Base-by-base conservation (phyloP, 176 grass and related monocot genomes). In the Microstegium vimineum region DNA sequence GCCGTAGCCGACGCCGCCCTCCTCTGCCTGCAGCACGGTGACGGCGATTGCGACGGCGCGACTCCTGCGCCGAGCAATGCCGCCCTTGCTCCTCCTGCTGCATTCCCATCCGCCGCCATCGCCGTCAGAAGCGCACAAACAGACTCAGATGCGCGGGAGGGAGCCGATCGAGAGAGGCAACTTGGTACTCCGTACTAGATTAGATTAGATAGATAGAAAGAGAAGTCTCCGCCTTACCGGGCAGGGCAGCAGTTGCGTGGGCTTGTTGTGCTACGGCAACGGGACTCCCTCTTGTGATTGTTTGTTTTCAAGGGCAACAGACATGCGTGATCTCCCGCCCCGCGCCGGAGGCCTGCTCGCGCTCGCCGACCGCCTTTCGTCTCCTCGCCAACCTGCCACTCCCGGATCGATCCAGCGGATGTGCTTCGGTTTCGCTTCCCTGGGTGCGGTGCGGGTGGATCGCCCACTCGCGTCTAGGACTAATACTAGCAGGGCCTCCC, bases 11-110 rank as follows among this genome's bases (percentile, higher is more conserved):
- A 4, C 15, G 54, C 3, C 2, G 62, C 16, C 71, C 49, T 87
- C 52, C 79, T 63, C 73, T 72, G 80, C 86, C 86, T 26, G 86
- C 80, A 49, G 49, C n/a, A 61, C 71, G 62, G 35, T 67, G 60
- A 60, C 73, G 69, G 10, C 31, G 73, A 22, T 4, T 34, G 2
- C 73, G 49, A 36, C 34, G 49, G 17, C 32, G 64, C 32, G 31
- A 12, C 41, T 16, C 18, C 36, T 54, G 36, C 51, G 16, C 47
- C 72, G 1, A 69, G 25, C 76, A 80, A 73, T 80, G 76, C 38
- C 38, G 75, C 42, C 42, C 31, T 13, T 27, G 37, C 60, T 32
- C 61, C 18, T 54, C 16, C 76, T 66, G 37, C 74, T 78, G 69
- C 84, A 80, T 57, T 52, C 22, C 17, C 68, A 67, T 57, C 69